Conservation (phyloP, 2,329 filamentous ascomycete species). For the Neocatenulostroma microsporum region DNA sequence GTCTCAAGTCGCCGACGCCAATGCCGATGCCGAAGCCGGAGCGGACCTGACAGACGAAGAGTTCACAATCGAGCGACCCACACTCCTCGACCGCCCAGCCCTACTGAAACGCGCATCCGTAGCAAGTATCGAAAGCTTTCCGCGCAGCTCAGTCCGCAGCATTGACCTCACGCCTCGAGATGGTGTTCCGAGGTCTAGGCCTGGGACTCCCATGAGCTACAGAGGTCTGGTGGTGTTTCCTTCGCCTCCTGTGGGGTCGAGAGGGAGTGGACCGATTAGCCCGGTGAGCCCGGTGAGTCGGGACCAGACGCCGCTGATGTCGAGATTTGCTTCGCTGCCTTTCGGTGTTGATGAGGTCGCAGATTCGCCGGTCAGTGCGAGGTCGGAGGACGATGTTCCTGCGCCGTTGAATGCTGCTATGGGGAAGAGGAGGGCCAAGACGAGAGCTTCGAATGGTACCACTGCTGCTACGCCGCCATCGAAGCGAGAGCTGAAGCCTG, state of each 20-base stretch:
- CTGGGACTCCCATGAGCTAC: slow-evolving; percentile 8
- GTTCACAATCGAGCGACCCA: too few species aligned
- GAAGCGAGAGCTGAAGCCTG: slow-evolving; percentile 6
- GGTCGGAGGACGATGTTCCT: slow-evolving; percentile 1
- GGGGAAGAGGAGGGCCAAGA: slow-evolving; percentile 30
- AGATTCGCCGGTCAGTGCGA: slow-evolving; percentile 6
- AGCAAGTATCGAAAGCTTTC: slow-evolving; percentile 27
- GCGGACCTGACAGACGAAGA: background rate
- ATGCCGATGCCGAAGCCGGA: background rate
- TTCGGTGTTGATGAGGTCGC: slow-evolving; percentile 3
- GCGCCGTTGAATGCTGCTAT: slow-evolving; percentile 39
- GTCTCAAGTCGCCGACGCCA: background rate
- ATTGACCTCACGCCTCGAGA: slow-evolving; percentile 21
- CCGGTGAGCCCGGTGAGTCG: slow-evolving; percentile 7
- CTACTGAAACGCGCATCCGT: slow-evolving; percentile 26
- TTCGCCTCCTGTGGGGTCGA: slow-evolving; percentile 5
- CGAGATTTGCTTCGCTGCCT: background rate
- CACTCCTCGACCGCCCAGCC: too few species aligned
- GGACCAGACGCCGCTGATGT: slow-evolving; percentile 1
- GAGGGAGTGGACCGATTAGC: slow-evolving; percentile 4
- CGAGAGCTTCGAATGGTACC: background rate
- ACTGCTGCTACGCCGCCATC: background rate
- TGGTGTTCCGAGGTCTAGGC: background rate
- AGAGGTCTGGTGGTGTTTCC: slow-evolving; percentile 13
- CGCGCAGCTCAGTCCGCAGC: slow-evolving; percentile 25